Evolutionary conservation across 2,329 filamentous ascomycete species (phyloP).

Genomic region (Cladosporium colombiae): DNA sequence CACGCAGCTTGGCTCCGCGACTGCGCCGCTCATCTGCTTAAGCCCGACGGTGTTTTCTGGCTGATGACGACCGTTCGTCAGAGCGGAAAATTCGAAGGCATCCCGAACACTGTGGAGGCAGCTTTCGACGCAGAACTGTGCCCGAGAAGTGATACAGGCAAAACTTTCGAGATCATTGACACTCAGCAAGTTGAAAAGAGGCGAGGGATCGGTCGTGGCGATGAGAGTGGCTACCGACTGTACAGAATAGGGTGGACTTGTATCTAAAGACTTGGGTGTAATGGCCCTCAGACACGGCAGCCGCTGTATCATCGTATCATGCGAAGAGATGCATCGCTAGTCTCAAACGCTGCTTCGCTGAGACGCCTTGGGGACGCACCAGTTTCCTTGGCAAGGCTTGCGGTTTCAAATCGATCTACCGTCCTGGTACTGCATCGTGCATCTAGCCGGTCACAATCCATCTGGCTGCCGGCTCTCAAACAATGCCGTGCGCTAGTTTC

Average conservation of each 20-base stretch:
- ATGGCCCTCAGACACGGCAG: neutral
- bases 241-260: conserved; percentile 1
- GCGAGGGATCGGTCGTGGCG: conserved; percentile 1
- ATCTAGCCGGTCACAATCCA: neutral
- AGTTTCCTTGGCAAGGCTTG: neutral
- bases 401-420: no score
- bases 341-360: neutral
- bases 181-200: conserved; percentile 1
- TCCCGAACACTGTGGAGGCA: neutral
- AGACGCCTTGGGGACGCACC: neutral
- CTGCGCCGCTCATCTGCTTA: conserved; percentile 3
- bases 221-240: neutral
- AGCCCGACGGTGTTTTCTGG: neutral
- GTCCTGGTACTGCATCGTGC: neutral
- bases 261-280: neutral
- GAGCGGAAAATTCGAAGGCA: neutral
- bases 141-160: neutral
- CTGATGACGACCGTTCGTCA: neutral
- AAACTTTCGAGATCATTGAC: neutral
- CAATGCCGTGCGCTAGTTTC: neutral
- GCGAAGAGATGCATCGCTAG: neutral
- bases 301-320: neutral
- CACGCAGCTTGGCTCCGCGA: conserved; percentile 6
- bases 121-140: neutral
- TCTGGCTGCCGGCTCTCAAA: neutral